Evolutionary conservation across 176 grass and related monocot genomes (phyloP).

Genomic region (Carex scoparia): DNA sequence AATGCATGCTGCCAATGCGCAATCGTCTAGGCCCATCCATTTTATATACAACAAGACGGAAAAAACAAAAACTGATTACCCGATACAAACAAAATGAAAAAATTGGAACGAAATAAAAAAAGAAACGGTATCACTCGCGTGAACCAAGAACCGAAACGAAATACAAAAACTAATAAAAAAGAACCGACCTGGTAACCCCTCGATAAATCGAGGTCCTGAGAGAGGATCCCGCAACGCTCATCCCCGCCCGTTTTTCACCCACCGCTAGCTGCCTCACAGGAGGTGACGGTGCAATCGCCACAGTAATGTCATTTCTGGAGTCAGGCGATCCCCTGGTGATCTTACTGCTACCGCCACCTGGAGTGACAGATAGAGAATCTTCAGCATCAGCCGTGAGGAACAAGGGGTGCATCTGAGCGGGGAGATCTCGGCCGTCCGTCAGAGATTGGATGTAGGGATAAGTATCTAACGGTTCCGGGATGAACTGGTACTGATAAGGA

Average conservation of each 20-base stretch:
- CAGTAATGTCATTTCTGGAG: neutral
- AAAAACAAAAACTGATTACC: neutral
- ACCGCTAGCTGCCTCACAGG: constrained; percentile 1
- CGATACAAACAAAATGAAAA: neutral
- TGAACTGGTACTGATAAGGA: constrained; percentile 32
- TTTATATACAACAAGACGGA: neutral
- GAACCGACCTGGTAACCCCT: constrained; percentile 67
- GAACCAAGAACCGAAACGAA: neutral
- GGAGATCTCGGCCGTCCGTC: neutral
- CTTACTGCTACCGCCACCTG: neutral
- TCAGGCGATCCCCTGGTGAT: constrained; percentile 18
- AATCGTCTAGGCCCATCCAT: neutral
- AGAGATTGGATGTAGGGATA: neutral
- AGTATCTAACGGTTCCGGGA: constrained; percentile 26
- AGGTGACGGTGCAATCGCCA: neutral
- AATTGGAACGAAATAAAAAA: no score
- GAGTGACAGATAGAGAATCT: constrained; percentile 12
- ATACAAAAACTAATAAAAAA: neutral
- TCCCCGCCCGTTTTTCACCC: constrained; percentile 8
- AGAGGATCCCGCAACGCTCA: constrained; percentile 15
- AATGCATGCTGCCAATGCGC: neutral
- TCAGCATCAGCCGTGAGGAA: constrained; percentile 2
- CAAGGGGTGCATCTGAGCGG: neutral
- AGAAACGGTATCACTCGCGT: neutral
- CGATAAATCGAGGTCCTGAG: constrained; percentile 65